Conservation (phyloP, 495 filamentous ascomycete species). For the Penicillium ochrochloron region DNA sequence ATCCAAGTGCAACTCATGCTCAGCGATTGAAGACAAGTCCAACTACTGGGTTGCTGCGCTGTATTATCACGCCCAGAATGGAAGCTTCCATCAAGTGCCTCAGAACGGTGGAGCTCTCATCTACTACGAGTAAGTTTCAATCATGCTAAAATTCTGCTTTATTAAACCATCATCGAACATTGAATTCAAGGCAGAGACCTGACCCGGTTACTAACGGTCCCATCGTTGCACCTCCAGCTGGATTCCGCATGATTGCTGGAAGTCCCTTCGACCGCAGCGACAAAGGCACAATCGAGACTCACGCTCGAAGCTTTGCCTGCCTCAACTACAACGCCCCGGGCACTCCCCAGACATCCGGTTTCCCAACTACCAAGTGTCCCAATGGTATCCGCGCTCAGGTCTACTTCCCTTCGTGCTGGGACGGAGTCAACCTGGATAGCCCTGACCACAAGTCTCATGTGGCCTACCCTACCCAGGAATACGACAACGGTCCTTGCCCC, state of each 20-base stretch:
- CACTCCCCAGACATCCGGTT: neutral
- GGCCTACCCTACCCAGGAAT: conserved; percentile 14
- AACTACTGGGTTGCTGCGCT: conserved; percentile 80
- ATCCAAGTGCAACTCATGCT: conserved; percentile 70
- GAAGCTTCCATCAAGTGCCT: conserved; percentile 52
- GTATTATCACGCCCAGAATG: conserved; percentile 65
- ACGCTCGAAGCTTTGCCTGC: neutral
- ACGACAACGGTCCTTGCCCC: conserved; percentile 22
- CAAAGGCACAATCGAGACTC: neutral
- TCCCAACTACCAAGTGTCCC: neutral
- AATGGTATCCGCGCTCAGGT: neutral
- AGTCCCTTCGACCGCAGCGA: neutral
- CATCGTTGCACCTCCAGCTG: neutral
- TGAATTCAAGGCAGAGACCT: neutral
- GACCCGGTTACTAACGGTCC: neutral
- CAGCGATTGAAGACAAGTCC: conserved; percentile 67
- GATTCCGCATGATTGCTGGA: neutral
- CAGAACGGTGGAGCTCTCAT: conserved; percentile 60
- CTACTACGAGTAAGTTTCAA: conserved; percentile 69
- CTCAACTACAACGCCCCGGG: neutral
- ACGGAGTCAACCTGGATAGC: neutral
- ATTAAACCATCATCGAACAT: neutral
- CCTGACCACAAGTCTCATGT: conserved; percentile 21
- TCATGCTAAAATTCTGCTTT: conserved; percentile 47
- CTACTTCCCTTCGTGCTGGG: conserved; percentile 1